Evolutionary conservation across 352 stramenopile genomes (phyloP), one percentile per base, ranked within the genome.

Genomic region (Pythium rishiriense): DNA sequence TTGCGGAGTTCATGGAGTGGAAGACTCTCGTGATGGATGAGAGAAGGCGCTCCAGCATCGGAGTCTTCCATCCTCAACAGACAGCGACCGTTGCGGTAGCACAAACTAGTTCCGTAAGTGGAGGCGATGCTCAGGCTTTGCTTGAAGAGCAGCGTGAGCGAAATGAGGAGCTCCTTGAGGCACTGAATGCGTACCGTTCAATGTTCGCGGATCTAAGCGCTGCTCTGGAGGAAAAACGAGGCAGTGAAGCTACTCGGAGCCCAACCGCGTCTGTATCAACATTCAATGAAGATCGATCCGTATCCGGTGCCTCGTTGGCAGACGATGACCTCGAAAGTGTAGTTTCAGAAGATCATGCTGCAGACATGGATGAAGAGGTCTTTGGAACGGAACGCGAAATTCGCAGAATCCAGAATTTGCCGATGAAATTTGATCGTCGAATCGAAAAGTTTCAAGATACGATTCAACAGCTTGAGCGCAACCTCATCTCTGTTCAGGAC

Each of bases 1-100:
- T 93, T 17, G 87, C 76, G 46, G 82, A 91, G 48, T 62, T 90
- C 26, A 59, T 91, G 31, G 85, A 91, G 62, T 91, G 81, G 82
- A 93, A 89, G 39, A 78, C 46, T 5, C 43, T 66, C 12, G 57
- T 65, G n/a, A 72, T 74, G 57, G 68, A 74, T 24, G 56, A 67
- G 19, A 35, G 58, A n/a, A 46, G 57, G 21, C 29, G 66, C 14
- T 60, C 49, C 10, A 66, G 50, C 21, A 57, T 68, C 12, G 50
- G 57, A 3, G n/a, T n/a, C 4, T 46, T 14, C 8, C 41, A 62
- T 0, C 50, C 51, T 26, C 29, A 52, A 14, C 8, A 31, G 1
- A 11, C 52, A 28, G 25, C 35, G 33, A 19, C 50, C 8, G 15
- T 12, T 14, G 21, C 35, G 4, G 15, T 26, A 50, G 19, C 33